These are phyloP conservation scores for Volutella citrinella DNA, from an alignment of 2,329 filamentous ascomycete species.

Conservation along the genomic window DNA sequence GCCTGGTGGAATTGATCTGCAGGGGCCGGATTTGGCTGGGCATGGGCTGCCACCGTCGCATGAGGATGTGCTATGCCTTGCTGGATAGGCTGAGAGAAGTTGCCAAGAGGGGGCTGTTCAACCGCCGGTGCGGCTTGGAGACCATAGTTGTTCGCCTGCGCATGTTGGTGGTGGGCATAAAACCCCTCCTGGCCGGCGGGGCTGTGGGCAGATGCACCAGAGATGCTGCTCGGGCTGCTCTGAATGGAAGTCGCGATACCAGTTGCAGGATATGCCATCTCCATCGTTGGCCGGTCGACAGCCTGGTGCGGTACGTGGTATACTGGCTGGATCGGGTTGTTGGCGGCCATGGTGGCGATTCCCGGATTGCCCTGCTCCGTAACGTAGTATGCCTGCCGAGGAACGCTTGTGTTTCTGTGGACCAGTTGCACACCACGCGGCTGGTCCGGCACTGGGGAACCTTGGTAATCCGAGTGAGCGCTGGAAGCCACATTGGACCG, in stretches of 20 bases:
- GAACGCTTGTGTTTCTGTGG: conserved; percentile 46
- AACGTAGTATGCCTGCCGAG: conserved; percentile 52
- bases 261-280: conserved; percentile 49
- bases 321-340: conserved; percentile 43
- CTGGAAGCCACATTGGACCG: conserved; percentile 36
- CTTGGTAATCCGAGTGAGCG: conserved; percentile 41
- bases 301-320: conserved; percentile 53
- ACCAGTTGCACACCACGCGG: conserved; percentile 46
- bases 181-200: conserved; percentile 52
- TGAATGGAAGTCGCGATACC: conserved; percentile 50
- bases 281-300: conserved; percentile 43
- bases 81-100: conserved; percentile 42
- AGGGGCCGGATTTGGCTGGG: conserved; percentile 23
- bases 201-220: conserved; percentile 52
- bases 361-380: conserved; percentile 61
- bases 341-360: conserved; percentile 61
- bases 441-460: conserved; percentile 39
- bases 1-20: conserved; percentile 35
- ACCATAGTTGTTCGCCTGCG: too few species aligned
- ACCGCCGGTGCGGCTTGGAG: too few species aligned
- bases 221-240: conserved; percentile 58
- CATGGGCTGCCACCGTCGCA: conserved; percentile 34
- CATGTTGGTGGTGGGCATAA: conserved; percentile 54
- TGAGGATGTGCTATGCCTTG: conserved; percentile 32
- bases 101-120: too few species aligned